These are phyloP conservation scores for Craspedostauros australis DNA, from an alignment of 108 stramenopile genomes.

Conservation along the genomic window DNA sequence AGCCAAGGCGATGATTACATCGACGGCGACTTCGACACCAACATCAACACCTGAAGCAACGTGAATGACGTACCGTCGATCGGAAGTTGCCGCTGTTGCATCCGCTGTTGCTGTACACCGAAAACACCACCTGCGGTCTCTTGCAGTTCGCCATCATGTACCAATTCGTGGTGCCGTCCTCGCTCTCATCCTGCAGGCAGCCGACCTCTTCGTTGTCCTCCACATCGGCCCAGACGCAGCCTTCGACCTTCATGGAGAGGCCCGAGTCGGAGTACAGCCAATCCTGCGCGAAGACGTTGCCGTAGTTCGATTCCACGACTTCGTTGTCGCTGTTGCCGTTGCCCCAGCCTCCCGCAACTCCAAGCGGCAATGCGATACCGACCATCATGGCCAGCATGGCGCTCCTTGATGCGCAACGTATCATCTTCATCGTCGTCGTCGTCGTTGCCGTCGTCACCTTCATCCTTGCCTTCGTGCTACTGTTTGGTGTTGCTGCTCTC, in stretches of 20 bases:
- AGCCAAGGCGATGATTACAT: background rate
- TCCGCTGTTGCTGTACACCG: constrained; percentile 47
- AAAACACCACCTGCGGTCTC: constrained; percentile 74
- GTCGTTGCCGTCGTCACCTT: background rate
- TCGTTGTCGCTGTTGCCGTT: constrained; percentile 7
- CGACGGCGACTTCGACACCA: background rate
- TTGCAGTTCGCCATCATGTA: constrained; percentile 84
- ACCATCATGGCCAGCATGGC: background rate
- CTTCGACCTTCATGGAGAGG: constrained; percentile 63
- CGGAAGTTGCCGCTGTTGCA: constrained; percentile 53
- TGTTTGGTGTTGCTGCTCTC: background rate
- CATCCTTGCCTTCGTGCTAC: background rate
- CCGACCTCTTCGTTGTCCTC: constrained; percentile 64
- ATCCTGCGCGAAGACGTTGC: constrained; percentile 36
- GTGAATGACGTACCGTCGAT: constrained; percentile 55
- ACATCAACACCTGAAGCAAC: background rate
- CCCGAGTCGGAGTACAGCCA: constrained; percentile 49
- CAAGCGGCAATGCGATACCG: background rate
- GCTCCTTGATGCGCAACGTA: background rate
- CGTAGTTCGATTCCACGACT: constrained; percentile 27
- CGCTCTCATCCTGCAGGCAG: constrained; percentile 54
- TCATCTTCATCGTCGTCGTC: background rate
- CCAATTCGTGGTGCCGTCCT: constrained; percentile 82
- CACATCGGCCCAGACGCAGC: constrained; percentile 63
- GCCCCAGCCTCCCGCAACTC: constrained; percentile 25